Evolutionary conservation across 1,284 basidiomycete genomes (phyloP).

Genomic region (Puccinia hordei): DNA sequence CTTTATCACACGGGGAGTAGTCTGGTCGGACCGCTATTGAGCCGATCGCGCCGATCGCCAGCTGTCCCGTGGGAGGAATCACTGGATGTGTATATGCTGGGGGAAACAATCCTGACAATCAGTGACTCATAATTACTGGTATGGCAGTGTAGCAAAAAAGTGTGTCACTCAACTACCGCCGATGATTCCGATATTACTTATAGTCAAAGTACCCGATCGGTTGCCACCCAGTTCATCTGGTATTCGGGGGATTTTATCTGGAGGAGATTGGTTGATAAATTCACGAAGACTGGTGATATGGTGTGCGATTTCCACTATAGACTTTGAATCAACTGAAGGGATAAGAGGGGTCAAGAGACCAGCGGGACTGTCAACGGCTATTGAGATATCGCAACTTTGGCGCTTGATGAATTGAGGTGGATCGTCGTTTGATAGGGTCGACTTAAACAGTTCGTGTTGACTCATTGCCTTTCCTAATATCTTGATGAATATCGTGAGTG

Average conservation of each 20-base stretch:
- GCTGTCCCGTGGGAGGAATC: conserved; percentile 80
- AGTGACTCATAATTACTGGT: background rate
- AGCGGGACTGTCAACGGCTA: conserved; percentile 77
- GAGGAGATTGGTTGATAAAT: conserved; percentile 63
- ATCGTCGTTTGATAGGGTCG: conserved; percentile 52
- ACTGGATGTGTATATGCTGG: conserved; percentile 68
- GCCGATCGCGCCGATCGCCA: conserved; percentile 87
- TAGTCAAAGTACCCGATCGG: conserved; percentile 74
- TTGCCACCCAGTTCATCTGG: conserved; percentile 69
- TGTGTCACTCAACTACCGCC: conserved; percentile 67
- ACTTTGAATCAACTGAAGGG: conserved; percentile 66
- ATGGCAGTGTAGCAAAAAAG: background rate
- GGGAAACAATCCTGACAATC: background rate
- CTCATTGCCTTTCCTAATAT: conserved; percentile 76
- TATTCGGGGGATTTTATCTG: conserved; percentile 65
- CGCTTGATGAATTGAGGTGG: conserved; percentile 52
- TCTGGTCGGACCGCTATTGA: conserved; percentile 62
- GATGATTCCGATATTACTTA: conserved; percentile 82
- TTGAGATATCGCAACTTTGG: conserved; percentile 65
- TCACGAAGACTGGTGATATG: conserved; percentile 68
- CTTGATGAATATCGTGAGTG: conserved; percentile 83
- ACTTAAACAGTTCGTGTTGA: conserved; percentile 76
- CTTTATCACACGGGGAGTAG: conserved; percentile 38
- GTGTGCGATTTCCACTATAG: conserved; percentile 70
- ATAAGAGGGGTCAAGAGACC: conserved; percentile 83